Evolutionary conservation across 2,329 filamentous ascomycete species (phyloP), one percentile per base, ranked within the genome.

Genomic region (Sclerotiophoma versabilis): DNA sequence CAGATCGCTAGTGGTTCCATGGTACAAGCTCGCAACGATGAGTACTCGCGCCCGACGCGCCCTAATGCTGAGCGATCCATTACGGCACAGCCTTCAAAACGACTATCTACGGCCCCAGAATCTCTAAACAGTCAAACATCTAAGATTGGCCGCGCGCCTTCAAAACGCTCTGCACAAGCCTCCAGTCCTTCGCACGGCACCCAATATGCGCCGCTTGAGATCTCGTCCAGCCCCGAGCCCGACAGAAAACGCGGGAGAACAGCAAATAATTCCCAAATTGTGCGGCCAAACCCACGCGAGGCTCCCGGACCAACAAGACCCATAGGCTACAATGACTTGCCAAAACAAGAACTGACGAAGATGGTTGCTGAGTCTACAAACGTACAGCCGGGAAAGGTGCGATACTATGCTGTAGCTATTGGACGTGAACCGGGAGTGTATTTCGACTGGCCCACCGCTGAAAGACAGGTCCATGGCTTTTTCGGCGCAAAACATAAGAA

Each of bases 381-480:
- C 4, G 69, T 72, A 2, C 71, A 68, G 12, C 72, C 76, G 27
- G 64, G 75, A 39, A 76, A 76, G 26, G 73, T 76, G 20, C 81
- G 82, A 65, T 87, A 79, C 68, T 88, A 88, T 56, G 86, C 80
- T 10, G 83, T 88, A 5, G 83, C 82, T 63, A 76, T 75, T 49
- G 86, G 86, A 8, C 78, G 79, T 23, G 73, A 77, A 11, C 83
- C 85, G 0, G 85, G 85, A 2, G 83, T 88, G 4, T 88, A 88
- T 69, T 82, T 80, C 2, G 80, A 83, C 43, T 88, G 92, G 92
- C 74, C 81, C 11, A 83, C 86, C 26, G 91, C 88, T 8, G 81
- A 88, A 54, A 79, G 85, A 60, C 89, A 93, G 60, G 90, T 95
- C 55, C 84, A 80, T 23, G 90, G 89, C 1, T 88, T 87, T 70